A percentile compares a stretch with the other conserved stretches of the same genome.
Evolutionary conservation across 306 rosid species (phyloP).

Genomic region (Citrullus amarus): DNA sequence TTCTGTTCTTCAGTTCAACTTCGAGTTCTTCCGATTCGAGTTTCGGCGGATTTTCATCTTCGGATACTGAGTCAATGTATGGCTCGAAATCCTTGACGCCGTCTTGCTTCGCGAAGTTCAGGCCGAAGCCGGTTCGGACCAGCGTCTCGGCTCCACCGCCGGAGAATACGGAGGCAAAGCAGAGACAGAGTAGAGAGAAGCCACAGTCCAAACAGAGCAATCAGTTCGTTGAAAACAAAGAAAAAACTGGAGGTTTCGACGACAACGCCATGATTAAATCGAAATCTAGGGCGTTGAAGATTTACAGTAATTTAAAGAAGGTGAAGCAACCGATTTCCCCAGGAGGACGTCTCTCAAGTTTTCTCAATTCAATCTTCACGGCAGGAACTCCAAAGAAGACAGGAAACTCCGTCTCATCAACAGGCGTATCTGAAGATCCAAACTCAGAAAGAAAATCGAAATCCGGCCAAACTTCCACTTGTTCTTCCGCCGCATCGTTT

Average conservation of each 20-base stretch:
- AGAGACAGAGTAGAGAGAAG: slow-evolving; percentile 6
- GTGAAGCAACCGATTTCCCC: slow-evolving; percentile 91
- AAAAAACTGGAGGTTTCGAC: not conserved
- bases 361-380: slow-evolving; percentile 53
- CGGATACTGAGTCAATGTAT: slow-evolving; percentile 62
- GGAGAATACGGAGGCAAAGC: slow-evolving; percentile 28
- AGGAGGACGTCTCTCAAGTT: slow-evolving; percentile 55
- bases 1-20: slow-evolving; percentile 48
- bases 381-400: slow-evolving; percentile 22
- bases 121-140: slow-evolving; percentile 45
- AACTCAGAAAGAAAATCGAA: slow-evolving; percentile 15
- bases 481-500: slow-evolving; percentile 73
- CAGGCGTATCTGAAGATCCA: not conserved
- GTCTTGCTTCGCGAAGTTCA: slow-evolving; percentile 38
- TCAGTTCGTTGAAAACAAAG: slow-evolving; percentile 3
- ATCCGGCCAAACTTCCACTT: slow-evolving; percentile 25
- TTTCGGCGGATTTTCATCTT: slow-evolving; percentile 65
- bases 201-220: not conserved
- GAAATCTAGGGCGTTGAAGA: slow-evolving; percentile 63
- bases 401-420: slow-evolving; percentile 3
- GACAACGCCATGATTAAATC: slow-evolving; percentile 40
- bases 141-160: slow-evolving; percentile 13
- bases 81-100: slow-evolving; percentile 19
- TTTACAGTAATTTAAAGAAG: slow-evolving; percentile 69
- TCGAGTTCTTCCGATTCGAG: slow-evolving; percentile 82